phyloP scores from a whole-genome alignment of 202 grass and related monocot species.

The Sporobolus alterniflorus region DNA sequence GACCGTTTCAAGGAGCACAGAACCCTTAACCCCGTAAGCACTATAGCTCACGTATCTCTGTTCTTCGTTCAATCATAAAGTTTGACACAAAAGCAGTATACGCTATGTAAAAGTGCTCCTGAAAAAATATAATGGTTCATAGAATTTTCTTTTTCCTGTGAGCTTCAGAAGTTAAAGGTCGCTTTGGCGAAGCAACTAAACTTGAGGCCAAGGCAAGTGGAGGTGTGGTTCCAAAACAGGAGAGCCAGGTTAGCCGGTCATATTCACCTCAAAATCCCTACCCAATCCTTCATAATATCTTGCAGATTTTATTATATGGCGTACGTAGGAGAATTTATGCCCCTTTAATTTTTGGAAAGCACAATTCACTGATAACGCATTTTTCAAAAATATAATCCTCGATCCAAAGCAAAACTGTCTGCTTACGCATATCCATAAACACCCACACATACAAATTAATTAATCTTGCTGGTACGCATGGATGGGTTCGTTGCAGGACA shows the following conservation, averaged over 20 bases:
- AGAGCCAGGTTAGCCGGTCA: slow-evolving; percentile 60
- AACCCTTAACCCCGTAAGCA: slow-evolving; percentile 64
- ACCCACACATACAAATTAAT: too few species aligned
- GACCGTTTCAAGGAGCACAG: slow-evolving; percentile 66
- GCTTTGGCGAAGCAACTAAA: slow-evolving; percentile 65
- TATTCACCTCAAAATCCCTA: slow-evolving; percentile 40
- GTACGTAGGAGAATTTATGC: background rate
- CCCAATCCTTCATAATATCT: background rate
- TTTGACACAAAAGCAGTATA: too few species aligned
- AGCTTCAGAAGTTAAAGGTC: slow-evolving; percentile 68
- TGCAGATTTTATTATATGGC: background rate
- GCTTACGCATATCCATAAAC: too few species aligned
- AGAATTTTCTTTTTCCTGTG: background rate
- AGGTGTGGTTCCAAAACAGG: slow-evolving; percentile 85
- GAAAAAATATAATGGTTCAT: background rate
- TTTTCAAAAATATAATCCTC: too few species aligned
- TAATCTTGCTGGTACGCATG: background rate
- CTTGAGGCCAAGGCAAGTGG: slow-evolving; percentile 71
- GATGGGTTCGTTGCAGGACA: slow-evolving; percentile 45
- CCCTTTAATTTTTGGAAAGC: too few species aligned
- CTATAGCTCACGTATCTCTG: too few species aligned
- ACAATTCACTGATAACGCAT: background rate
- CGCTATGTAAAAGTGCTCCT: too few species aligned
- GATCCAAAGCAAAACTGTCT: too few species aligned
- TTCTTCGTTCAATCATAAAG: too few species aligned